phyloP scores from a whole-genome alignment of 2,329 filamentous ascomycete genomes.

The Cordyceps fumosorosea region DNA sequence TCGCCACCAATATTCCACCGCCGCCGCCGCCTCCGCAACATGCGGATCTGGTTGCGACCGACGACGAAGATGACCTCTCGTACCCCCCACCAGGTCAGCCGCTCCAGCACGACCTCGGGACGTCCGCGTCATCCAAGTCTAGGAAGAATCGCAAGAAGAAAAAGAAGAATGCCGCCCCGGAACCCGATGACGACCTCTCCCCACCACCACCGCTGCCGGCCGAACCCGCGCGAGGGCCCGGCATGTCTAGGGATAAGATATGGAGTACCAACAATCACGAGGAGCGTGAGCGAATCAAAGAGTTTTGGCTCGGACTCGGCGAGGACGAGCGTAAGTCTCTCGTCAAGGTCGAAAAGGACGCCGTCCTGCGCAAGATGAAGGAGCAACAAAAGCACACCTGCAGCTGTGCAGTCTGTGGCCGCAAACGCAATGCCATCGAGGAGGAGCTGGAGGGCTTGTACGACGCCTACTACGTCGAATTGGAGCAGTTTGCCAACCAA shows the following conservation, averaged over 20 bases:
- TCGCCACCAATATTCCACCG: background rate
- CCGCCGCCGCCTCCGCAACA: conserved; percentile 23
- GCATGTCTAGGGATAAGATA: conserved; percentile 73
- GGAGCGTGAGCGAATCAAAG: conserved; percentile 94
- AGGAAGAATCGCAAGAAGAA: conserved; percentile 67
- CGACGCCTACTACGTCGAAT: conserved; percentile 96
- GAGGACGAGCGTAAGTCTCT: conserved; percentile 92
- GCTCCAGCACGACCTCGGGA: conserved; percentile 26
- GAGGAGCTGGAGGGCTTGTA: conserved; percentile 97
- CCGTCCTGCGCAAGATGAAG: conserved; percentile 98
- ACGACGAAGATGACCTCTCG: conserved; percentile 45
- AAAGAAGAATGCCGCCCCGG: conserved; percentile 40
- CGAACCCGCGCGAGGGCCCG: conserved; percentile 29
- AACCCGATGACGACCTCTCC: conserved; percentile 16
- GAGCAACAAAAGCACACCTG: conserved; percentile 99
- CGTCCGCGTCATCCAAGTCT: conserved; percentile 31
- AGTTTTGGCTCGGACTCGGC: conserved; percentile 92
- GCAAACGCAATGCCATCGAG: conserved; percentile 94
- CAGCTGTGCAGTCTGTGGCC: conserved; percentile 93
- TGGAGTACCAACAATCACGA: conserved; percentile 96
- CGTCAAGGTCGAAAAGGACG: conserved; percentile 97
- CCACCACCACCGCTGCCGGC: conserved; percentile 18
- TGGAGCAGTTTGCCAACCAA: conserved; percentile 94
- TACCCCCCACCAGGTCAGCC: conserved; percentile 34
- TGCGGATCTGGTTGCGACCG: conserved; percentile 49